Conservation (phyloP, 1,284 basidiomycete genomes). For the Cryptococcus sp. region DNA sequence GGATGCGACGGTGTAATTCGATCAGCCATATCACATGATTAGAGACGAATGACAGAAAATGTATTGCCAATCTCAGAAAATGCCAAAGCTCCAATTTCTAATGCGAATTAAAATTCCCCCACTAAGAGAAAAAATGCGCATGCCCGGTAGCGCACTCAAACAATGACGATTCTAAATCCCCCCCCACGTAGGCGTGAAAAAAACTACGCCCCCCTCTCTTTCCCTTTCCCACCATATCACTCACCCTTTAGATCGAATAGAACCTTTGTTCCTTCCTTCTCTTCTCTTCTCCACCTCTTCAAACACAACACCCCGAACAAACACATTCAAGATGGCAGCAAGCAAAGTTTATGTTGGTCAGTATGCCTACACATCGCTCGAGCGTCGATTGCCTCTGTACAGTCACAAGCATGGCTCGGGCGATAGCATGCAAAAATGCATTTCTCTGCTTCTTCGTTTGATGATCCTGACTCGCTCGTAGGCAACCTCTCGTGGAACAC, state of each 20-base stretch:
- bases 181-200: no score
- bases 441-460: slow-evolving; percentile 1
- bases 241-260: not conserved
- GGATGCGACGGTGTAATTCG: no score
- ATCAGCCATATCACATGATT: no score
- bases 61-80: no score
- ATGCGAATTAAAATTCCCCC: no score
- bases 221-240: not conserved
- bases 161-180: no score
- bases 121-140: no score
- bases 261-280: slow-evolving; percentile 4
- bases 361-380: slow-evolving; percentile 16
- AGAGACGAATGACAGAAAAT: no score
- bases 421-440: slow-evolving; percentile 11
- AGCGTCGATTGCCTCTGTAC: slow-evolving; percentile 7
- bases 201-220: not conserved
- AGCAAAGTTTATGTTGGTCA: slow-evolving; percentile 34
- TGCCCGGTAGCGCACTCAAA: no score
- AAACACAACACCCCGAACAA: not conserved
- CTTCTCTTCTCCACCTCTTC: slow-evolving; percentile 1
- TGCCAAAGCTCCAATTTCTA: no score
- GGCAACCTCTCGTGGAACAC: slow-evolving; percentile 71
- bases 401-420: slow-evolving; percentile 10
- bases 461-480: slow-evolving; percentile 17
- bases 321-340: slow-evolving; percentile 18